Evolutionary conservation across 495 filamentous ascomycete genomes (phyloP).

Genomic region (Lasiosphaeriaceae sp.): DNA sequence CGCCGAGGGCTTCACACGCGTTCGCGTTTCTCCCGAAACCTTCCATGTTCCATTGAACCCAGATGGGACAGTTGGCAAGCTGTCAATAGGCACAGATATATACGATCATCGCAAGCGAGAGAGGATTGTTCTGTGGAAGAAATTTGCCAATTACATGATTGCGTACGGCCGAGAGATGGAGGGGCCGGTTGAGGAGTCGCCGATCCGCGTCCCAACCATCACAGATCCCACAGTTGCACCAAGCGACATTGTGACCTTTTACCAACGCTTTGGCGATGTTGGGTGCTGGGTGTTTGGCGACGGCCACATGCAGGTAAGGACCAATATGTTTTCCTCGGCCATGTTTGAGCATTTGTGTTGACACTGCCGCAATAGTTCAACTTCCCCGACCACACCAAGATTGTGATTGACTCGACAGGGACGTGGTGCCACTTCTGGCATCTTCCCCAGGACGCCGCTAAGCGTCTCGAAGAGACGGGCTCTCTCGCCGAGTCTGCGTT

Average conservation of each 20-base stretch:
- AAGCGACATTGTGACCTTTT: slow-evolving; percentile 75
- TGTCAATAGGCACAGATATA: slow-evolving; percentile 49
- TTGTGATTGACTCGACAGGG: slow-evolving; percentile 71
- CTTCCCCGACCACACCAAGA: slow-evolving; percentile 96
- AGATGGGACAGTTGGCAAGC: slow-evolving; percentile 51
- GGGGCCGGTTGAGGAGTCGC: slow-evolving; percentile 34
- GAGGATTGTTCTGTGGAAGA: slow-evolving; percentile 77
- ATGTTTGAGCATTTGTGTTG: background rate
- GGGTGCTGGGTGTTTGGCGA: slow-evolving; percentile 87
- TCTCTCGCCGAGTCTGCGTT: slow-evolving; percentile 64
- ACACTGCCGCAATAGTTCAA: slow-evolving; percentile 60
- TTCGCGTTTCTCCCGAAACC: slow-evolving; percentile 55
- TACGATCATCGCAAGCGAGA: slow-evolving; percentile 67
- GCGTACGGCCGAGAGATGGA: slow-evolving; percentile 52
- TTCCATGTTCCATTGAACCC: slow-evolving; percentile 53
- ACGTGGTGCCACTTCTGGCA: slow-evolving; percentile 83
- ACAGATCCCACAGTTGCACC: slow-evolving; percentile 41
- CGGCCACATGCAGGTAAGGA: slow-evolving; percentile 71
- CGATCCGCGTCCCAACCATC: slow-evolving; percentile 47
- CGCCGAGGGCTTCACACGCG: slow-evolving; percentile 59
- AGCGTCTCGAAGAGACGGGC: slow-evolving; percentile 57
- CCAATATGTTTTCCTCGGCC: background rate
- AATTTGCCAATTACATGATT: slow-evolving; percentile 95
- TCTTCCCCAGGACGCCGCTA: slow-evolving; percentile 65
- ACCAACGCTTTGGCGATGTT: slow-evolving; percentile 82